Conservation (phyloP, 805 yeast genomes). For the Cyberlindnera misumaiensis region DNA sequence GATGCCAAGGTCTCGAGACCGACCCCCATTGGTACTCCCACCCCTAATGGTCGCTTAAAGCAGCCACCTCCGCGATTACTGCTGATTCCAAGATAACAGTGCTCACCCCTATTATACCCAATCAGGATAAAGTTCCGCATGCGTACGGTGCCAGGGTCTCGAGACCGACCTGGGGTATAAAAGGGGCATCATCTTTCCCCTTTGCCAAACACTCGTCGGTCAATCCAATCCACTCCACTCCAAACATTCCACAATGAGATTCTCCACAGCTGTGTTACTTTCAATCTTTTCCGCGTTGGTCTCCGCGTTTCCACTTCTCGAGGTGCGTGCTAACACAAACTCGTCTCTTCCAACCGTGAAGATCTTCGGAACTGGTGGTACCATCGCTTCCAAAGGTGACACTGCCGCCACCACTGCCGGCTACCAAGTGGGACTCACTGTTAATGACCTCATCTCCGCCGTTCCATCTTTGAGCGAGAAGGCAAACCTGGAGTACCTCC, state of each 20-base stretch:
- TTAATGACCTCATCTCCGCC: conserved; percentile 42
- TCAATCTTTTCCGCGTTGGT: conserved; percentile 14
- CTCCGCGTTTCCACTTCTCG: conserved; percentile 5
- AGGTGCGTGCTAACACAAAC: conserved; percentile 5
- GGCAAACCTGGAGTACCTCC: conserved; percentile 39
- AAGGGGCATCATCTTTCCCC: too few relatives aligned
- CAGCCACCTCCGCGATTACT: too few relatives aligned
- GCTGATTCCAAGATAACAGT: too few relatives aligned
- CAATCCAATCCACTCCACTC: too few relatives aligned
- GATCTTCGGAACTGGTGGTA: conserved; percentile 53
- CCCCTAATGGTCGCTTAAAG: too few relatives aligned
- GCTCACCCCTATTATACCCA: too few relatives aligned
- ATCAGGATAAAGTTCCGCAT: too few relatives aligned
- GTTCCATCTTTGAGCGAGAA: conserved; percentile 51
- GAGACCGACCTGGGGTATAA: too few relatives aligned
- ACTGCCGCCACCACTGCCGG: conserved; percentile 46
- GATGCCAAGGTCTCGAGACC: too few relatives aligned
- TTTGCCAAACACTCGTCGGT: too few relatives aligned
- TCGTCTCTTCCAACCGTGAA: conserved; percentile 28
- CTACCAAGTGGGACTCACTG: conserved; percentile 43
- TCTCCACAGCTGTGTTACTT: conserved; percentile 14
- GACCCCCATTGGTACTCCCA: too few relatives aligned
- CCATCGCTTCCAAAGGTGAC: conserved; percentile 49
- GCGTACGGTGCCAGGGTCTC: too few relatives aligned
- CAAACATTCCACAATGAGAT: conserved; percentile 12